A percentile compares a stretch with the other conserved stretches of the same genome.
Evolutionary conservation across 805 yeast species (phyloP).

Genomic region (Kluyveromyces lactis): DNA sequence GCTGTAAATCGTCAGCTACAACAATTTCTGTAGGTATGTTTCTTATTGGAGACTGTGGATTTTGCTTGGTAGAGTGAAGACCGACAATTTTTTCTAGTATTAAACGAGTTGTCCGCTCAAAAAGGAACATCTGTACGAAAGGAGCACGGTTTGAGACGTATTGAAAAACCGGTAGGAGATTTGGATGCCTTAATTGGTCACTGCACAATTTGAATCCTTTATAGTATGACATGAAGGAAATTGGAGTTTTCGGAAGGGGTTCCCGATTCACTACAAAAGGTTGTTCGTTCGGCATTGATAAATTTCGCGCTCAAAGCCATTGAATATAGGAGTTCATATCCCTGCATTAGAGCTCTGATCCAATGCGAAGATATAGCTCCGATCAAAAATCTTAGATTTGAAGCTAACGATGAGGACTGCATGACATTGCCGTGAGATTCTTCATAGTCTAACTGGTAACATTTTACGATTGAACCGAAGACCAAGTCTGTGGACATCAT

Average conservation of each 20-base stretch:
- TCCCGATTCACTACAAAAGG: too few relatives aligned
- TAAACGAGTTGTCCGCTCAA: background rate
- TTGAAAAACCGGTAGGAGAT: too few relatives aligned
- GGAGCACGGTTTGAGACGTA: background rate
- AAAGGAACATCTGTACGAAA: background rate
- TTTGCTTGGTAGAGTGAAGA: background rate
- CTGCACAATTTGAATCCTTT: too few relatives aligned
- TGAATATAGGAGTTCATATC: background rate
- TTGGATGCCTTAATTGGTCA: too few relatives aligned
- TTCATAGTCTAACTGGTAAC: background rate
- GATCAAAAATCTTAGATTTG: background rate
- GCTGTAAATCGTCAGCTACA: background rate
- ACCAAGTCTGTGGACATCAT: background rate
- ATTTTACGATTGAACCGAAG: background rate
- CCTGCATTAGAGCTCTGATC: background rate
- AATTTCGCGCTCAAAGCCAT: too few relatives aligned
- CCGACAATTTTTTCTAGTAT: background rate
- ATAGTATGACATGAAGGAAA: too few relatives aligned
- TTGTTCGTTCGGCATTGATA: too few relatives aligned
- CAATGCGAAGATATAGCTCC: background rate
- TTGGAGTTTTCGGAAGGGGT: too few relatives aligned
- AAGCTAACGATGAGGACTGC: background rate
- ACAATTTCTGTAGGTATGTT: background rate
- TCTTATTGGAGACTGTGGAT: background rate
- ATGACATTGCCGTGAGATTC: background rate